Evolutionary conservation across 106 monocot species (phyloP).

Genomic region (Acorus calamus): DNA sequence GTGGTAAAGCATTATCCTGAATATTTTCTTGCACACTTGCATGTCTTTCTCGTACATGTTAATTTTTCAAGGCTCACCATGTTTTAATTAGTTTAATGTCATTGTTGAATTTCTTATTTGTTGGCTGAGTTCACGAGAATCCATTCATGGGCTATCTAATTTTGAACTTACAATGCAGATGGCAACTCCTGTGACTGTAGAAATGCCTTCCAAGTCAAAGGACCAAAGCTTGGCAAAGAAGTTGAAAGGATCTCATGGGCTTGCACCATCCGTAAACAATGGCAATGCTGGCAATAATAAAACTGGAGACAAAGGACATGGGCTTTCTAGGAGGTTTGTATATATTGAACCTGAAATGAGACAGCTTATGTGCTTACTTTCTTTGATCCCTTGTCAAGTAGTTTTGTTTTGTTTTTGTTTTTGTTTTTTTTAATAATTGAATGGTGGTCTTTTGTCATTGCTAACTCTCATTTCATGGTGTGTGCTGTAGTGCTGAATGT

Average conservation of each 20-base stretch:
- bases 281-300: slow-evolving; percentile 1
- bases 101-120: neutral
- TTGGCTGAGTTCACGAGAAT: neutral
- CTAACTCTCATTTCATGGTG: no score
- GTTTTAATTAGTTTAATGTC: neutral
- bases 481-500: slow-evolving; percentile 33
- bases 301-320: no score
- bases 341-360: no score
- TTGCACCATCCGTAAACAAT: slow-evolving; percentile 9
- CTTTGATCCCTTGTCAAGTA: no score
- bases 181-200: slow-evolving; percentile 1
- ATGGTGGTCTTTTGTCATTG: no score
- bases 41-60: neutral
- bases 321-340: no score
- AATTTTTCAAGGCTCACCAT: neutral
- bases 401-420: no score
- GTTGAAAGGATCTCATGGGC: slow-evolving; percentile 15
- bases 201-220: slow-evolving; percentile 9
- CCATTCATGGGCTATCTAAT: neutral
- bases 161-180: slow-evolving; percentile 3
- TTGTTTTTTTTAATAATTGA: no score
- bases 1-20: slow-evolving; percentile 1
- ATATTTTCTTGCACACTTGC: neutral
- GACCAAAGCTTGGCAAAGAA: slow-evolving; percentile 5
- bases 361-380: no score